These are phyloP conservation scores for Sporisorium iseilematis-ciliati DNA, from an alignment of 1,284 basidiomycete genomes.

Conservation along the genomic window DNA sequence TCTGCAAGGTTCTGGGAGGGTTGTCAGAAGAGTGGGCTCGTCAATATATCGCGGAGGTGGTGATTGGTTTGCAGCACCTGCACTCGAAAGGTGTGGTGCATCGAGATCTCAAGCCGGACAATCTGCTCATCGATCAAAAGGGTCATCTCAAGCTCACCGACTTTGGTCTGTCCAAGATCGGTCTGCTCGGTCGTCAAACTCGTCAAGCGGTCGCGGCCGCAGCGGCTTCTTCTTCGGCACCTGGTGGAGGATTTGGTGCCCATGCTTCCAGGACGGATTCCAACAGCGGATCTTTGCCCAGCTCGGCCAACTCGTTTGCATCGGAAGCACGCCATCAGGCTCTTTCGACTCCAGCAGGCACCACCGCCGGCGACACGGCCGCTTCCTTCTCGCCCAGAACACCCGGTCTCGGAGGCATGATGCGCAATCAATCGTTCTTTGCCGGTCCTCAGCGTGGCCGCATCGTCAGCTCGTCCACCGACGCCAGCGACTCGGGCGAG, in stretches of 20 bases:
- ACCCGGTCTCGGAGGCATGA: conserved; percentile 49
- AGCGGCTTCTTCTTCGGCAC: conserved; percentile 13
- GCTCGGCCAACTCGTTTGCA: conserved; percentile 46
- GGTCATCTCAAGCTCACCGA: conserved; percentile 98
- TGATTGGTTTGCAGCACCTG: conserved; percentile 92
- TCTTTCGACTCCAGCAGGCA: conserved; percentile 43
- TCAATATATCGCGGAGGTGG: conserved; percentile 95
- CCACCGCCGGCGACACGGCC: conserved; percentile 48
- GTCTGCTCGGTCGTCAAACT: conserved; percentile 90
- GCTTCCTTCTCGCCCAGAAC: conserved; percentile 55
- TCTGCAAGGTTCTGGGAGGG: conserved; percentile 94
- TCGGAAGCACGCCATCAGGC: conserved; percentile 32
- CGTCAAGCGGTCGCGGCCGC: conserved; percentile 34
- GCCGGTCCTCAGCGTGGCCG: conserved; percentile 48
- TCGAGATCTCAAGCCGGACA: conserved; percentile 98
- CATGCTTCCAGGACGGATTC: conserved; percentile 25
- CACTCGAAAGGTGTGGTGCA: conserved; percentile 95
- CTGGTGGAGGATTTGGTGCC: conserved; percentile 13
- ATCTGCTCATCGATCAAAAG: conserved; percentile 93
- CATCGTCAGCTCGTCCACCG: conserved; percentile 58
- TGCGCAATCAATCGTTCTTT: conserved; percentile 58
- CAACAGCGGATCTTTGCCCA: conserved; percentile 43
- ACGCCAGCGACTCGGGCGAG: conserved; percentile 60
- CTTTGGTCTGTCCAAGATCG: conserved; percentile 96
- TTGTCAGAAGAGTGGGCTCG: conserved; percentile 96